A percentile compares a stretch with the other conserved stretches of the same genome.
Conservation (phyloP, 306 rosid genomes). For the Castanea mollissima region DNA sequence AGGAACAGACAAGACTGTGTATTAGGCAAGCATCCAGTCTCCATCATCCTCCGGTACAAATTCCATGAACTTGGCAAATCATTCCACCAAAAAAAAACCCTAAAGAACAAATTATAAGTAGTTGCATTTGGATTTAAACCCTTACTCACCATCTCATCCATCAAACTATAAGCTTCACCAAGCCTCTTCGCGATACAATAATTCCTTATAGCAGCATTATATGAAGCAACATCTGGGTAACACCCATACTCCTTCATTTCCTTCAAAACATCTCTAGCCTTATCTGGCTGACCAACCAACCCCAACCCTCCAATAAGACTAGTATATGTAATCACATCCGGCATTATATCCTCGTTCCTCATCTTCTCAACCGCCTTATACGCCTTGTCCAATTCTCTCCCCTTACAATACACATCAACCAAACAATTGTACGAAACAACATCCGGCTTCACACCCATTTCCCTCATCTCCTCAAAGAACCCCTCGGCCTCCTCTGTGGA, state of each 20-base stretch:
- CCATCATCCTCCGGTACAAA: slow-evolving; percentile 71
- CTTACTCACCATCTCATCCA: slow-evolving; percentile 66
- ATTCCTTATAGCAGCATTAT: slow-evolving; percentile 81
- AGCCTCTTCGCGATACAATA: slow-evolving; percentile 89
- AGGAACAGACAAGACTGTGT: slow-evolving; percentile 94
- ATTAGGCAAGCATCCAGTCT: slow-evolving; percentile 62
- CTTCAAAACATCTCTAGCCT: slow-evolving; percentile 71
- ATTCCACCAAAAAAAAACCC: slow-evolving; percentile 76
- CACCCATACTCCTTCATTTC: slow-evolving; percentile 89
- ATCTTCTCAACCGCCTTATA: slow-evolving; percentile 65
- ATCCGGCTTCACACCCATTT: slow-evolving; percentile 75
- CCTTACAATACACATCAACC: slow-evolving; percentile 84
- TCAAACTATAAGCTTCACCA: slow-evolving; percentile 60
- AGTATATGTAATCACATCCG: slow-evolving; percentile 80
- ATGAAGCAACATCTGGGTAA: slow-evolving; percentile 79
- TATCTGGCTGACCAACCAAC: slow-evolving; percentile 81
- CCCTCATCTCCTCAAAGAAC: slow-evolving; percentile 81
- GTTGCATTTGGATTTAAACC: slow-evolving; percentile 79
- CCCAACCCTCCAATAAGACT: slow-evolving; percentile 87
- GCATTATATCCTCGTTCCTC: slow-evolving; percentile 46
- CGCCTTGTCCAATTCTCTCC: slow-evolving; percentile 68
- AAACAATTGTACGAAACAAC: slow-evolving; percentile 76
- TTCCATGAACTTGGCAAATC: slow-evolving; percentile 71
- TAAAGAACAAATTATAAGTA: slow-evolving; percentile 79
- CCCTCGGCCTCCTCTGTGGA: slow-evolving; percentile 74